Evolutionary conservation across 768 basidiomycete species (phyloP), one percentile per base, ranked within the genome.

Genomic region (Suillus sp.): DNA sequence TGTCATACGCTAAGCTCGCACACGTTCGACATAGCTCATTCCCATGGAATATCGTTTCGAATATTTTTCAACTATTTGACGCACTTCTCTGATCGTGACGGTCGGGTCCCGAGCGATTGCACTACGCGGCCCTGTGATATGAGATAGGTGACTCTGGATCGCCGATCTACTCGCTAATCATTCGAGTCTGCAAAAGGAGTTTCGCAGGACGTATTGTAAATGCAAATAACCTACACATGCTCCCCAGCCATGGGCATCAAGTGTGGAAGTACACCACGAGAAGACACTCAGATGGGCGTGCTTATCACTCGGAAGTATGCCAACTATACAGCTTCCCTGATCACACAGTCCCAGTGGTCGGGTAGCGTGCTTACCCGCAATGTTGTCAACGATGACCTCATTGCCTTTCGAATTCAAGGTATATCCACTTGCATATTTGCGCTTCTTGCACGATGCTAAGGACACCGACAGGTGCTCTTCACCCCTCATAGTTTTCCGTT

Each of bases 211-310:
- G 2, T 20, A 9, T 30, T 10, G 9, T 20, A 30, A 16, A 9
- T 27, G 50, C 10, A 51, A 30, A 18, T n/a, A 27, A 51, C 27
- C 27, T 9, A 51, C 18, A 11, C 30, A 53, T 32, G 20, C 10
- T 32, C 10, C 30, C 20, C 51, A 53, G 51, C 51, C 51, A 53
- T 53, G n/a, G n/a, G n/a, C n/a, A n/a, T n/a, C n/a, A n/a, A n/a
- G n/a, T n/a, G n/a, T n/a, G n/a, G n/a, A n/a, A n/a, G n/a, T n/a
- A n/a, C n/a, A n/a, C n/a, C n/a, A n/a, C n/a, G n/a, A n/a, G n/a
- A n/a, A n/a, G n/a, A n/a, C n/a, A n/a, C n/a, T 16, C 25, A 48
- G 25, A 50, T 27, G 14, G 16, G 16, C 11, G 20, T 32, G 5
- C 10, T 5, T 32, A 10, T 11, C 13, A 20, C 32, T 10, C 20